These are phyloP conservation scores for Trametes cingulata DNA, from an alignment of 768 basidiomycete genomes.

Conservation along the genomic window DNA sequence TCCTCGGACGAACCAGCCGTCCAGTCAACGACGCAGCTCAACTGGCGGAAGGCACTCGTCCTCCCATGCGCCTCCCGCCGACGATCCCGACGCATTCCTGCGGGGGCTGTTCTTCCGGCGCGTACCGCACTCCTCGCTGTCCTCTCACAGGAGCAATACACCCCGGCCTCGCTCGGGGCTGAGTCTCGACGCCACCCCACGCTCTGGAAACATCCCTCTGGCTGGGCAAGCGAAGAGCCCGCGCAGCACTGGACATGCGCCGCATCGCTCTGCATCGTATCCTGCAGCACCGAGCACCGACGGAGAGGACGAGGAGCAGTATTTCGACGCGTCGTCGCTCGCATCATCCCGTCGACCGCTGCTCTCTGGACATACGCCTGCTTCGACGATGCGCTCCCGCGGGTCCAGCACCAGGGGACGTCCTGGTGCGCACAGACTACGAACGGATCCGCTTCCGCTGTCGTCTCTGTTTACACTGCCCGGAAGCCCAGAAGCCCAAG, in stretches of 20 bases:
- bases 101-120: constrained; percentile 29
- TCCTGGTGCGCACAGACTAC: constrained; percentile 10
- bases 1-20: constrained; percentile 24
- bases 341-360: constrained; percentile 28
- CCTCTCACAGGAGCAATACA: constrained; percentile 13
- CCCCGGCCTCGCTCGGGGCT: constrained; percentile 18
- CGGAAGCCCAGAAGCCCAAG: background rate
- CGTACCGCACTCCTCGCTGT: constrained; percentile 10
- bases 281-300: constrained; percentile 13
- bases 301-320: constrained; percentile 23
- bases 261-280: constrained; percentile 22
- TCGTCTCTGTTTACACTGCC: constrained; percentile 10
- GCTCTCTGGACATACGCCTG: constrained; percentile 12
- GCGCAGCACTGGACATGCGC: constrained; percentile 2
- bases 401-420: constrained; percentile 15
- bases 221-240: constrained; percentile 1
- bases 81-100: constrained; percentile 25
- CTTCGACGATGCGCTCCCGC: constrained; percentile 27
- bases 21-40: constrained; percentile 22
- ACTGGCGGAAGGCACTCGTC: constrained; percentile 25
- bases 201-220: constrained; percentile 14
- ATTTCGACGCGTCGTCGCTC: constrained; percentile 26
- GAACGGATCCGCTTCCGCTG: constrained; percentile 22
- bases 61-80: constrained; percentile 15
- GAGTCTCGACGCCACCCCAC: constrained; percentile 20